phyloP scores from a whole-genome alignment of 2,329 filamentous ascomycete genomes.

The Penicillium digitatum region DNA sequence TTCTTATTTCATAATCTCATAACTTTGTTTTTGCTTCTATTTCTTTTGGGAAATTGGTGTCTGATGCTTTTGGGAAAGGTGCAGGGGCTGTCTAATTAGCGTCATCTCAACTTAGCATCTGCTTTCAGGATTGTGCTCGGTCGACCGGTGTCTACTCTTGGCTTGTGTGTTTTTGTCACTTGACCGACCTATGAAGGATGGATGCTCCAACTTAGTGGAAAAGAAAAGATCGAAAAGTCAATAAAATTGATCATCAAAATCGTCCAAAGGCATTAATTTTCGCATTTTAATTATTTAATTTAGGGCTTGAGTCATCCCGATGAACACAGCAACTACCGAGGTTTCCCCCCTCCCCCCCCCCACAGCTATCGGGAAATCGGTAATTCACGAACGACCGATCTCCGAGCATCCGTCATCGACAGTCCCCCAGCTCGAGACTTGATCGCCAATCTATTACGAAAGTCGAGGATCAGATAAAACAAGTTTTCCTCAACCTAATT shows the following conservation, averaged over 20 bases:
- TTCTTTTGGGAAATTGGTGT: not conserved
- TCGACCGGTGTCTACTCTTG: not conserved
- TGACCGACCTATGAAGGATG: not conserved
- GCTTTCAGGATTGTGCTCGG: not conserved
- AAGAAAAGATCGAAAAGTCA: not conserved
- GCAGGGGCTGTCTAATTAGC: not conserved
- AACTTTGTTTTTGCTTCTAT: not conserved
- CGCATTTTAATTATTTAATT: not conserved
- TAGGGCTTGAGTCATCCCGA: not conserved
- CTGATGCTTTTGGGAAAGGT: not conserved
- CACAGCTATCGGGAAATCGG: not conserved
- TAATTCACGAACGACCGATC: slow-evolving; percentile 1
- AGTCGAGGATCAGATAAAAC: not conserved
- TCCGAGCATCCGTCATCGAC: not conserved
- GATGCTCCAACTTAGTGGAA: not conserved
- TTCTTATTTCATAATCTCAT: slow-evolving; percentile 47
- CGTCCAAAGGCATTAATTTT: not conserved
- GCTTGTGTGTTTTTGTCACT: not conserved
- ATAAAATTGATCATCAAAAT: not conserved
- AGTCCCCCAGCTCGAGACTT: not conserved
- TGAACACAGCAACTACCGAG: not conserved
- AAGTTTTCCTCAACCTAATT: not conserved
- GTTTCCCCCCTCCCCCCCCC: not conserved
- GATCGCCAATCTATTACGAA: not conserved
- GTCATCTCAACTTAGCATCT: not conserved